Base-by-base conservation (phyloP, 2,329 filamentous ascomycete species). In the Aspergillus tubingensis region DNA sequence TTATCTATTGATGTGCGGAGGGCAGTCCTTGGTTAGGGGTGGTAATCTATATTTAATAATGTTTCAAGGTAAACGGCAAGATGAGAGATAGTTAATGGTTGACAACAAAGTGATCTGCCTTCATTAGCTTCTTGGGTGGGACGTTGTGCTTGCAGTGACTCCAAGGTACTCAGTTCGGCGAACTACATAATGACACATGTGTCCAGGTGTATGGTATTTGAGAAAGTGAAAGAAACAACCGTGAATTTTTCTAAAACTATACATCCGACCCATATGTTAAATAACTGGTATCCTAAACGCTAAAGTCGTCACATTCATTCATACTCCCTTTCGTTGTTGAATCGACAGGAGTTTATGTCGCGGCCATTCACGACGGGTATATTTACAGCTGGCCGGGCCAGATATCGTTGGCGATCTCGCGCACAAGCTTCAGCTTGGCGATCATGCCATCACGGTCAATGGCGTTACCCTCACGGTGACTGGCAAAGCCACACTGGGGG, bases 401-500 rank as follows among this genome's bases (percentile, higher is more conserved):
- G 60, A 92, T 84, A 69, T 88, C 85, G 70, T 92, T 85, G 2
- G 90, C 89, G 68, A 93, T 86, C 67, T 86, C 81, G 64, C 89
- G 84, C 17, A 92, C 88, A 55, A 93, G 77, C 65, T 84, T 80
- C 69, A 93, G 76, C 80, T 92, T 93, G 74, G 84, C 86, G 77
- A 85, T 85, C 87, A 92, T 88, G 63, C 90, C 89, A 49, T 90
- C 85, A 63, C 86, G 80, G 21, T 82, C 84, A 57, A 93, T 80
- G 13, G 86, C 83, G 71, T 93, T 92, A 0, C 90, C 90, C 68
- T 84, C 86, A 66, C 88, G 86, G 72, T 93, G 90, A 38, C 87
- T 91, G 38, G 89, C 90, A 74, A 90, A 90, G 5, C 88, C 88
- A 72, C 88, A 91, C 78, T 91, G 89, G 0, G 89, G 88, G 70